Evolutionary conservation across 257 asterid species (phyloP).

Genomic region (Gentiana dahurica): DNA sequence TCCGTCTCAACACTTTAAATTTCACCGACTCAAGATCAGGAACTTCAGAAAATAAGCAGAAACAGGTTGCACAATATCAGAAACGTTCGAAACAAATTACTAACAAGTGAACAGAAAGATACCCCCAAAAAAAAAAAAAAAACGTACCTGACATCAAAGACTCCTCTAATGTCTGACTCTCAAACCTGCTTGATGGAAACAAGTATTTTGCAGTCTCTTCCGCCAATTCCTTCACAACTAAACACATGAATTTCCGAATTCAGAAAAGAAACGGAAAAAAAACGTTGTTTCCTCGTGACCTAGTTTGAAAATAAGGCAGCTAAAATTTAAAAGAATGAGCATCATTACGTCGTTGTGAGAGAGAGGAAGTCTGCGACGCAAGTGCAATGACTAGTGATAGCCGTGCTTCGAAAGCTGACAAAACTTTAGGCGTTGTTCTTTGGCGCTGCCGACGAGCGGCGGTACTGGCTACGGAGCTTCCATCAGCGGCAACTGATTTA

Average conservation of each 20-base stretch:
- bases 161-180: conserved; percentile 61
- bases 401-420: conserved; percentile 45
- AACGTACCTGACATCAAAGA: conserved; percentile 78
- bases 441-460: conserved; percentile 2
- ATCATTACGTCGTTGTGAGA: conserved; percentile 59
- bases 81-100: not conserved
- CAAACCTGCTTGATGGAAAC: conserved; percentile 48
- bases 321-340: not conserved
- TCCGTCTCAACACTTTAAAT: conserved; percentile 55
- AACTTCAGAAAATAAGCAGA: conserved; percentile 23
- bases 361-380: conserved; percentile 54
- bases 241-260: not conserved
- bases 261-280: not conserved
- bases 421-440: conserved; percentile 6
- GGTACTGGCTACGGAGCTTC: conserved; percentile 10
- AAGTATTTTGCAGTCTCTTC: conserved; percentile 55
- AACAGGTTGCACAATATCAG: not conserved
- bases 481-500: conserved; percentile 24
- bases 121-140: not conserved
- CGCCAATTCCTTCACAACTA: conserved; percentile 61
- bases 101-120: not conserved
- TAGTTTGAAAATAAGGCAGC: not conserved
- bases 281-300: not conserved
- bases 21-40: conserved; percentile 79
- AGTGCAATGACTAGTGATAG: conserved; percentile 66